phyloP scores from a whole-genome alignment of 441 rosid species.

The Adansonia grandidieri region DNA sequence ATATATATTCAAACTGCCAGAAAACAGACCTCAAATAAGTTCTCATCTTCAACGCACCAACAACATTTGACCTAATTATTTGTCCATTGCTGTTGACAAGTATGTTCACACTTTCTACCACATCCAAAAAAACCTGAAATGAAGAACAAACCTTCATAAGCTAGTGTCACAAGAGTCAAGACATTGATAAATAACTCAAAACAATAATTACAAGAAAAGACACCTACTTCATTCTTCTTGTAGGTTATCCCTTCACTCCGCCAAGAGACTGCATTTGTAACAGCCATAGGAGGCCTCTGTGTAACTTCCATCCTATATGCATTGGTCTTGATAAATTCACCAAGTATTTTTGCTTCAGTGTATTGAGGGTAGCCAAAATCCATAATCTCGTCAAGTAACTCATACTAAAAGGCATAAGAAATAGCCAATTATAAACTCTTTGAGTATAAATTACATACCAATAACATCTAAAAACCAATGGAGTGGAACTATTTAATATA shows the following conservation, averaged over 20 bases:
- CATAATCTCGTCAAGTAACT: conserved; percentile 99
- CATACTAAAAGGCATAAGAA: conserved; percentile 57
- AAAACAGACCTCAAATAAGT: conserved; percentile 79
- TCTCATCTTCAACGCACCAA: conserved; percentile 98
- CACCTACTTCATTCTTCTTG: conserved; percentile 91
- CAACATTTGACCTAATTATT: conserved; percentile 92
- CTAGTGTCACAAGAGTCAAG: conserved; percentile 29
- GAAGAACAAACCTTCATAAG: conserved; percentile 25
- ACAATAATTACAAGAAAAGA: conserved; percentile 9
- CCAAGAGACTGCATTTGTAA: conserved; percentile 98
- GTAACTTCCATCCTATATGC: conserved; percentile 98
- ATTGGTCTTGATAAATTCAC: conserved; percentile 98
- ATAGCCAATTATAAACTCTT: conserved; percentile 3
- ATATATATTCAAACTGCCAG: neutral
- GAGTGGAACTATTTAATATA: neutral
- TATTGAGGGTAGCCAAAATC: conserved; percentile 97
- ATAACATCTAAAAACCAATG: neutral
- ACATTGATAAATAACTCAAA: conserved; percentile 22
- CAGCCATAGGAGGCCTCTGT: conserved; percentile 99
- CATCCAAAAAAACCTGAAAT: conserved; percentile 92
- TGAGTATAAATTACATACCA: neutral
- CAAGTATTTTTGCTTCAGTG: conserved; percentile 90
- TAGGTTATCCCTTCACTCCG: conserved; percentile 93
- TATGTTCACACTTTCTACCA: conserved; percentile 92
- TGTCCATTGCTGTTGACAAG: conserved; percentile 98